These are phyloP conservation scores for Nepenthes mirabilis DNA, from an alignment of 148 eudicot species.

Conservation along the genomic window DNA sequence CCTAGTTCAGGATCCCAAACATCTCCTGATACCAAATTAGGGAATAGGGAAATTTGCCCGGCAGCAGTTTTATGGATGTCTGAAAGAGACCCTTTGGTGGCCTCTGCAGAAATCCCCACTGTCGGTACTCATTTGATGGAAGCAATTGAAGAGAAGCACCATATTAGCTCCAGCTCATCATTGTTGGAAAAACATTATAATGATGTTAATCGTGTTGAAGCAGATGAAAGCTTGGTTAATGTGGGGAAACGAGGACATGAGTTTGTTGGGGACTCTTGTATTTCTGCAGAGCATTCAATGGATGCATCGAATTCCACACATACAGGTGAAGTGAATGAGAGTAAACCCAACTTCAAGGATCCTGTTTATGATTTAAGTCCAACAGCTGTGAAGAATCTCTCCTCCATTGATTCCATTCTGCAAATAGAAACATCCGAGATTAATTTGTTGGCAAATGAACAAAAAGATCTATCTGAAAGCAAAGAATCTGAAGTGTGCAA, in stretches of 20 bases:
- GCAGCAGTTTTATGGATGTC: constrained; percentile 11
- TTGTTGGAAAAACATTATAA: constrained; percentile 5
- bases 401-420: constrained; percentile 15
- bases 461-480: not conserved
- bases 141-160: constrained; percentile 11
- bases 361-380: constrained; percentile 31
- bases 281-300: constrained; percentile 3
- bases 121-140: constrained; percentile 7
- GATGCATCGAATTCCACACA: constrained; percentile 5
- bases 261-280: constrained; percentile 5
- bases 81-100: constrained; percentile 8
- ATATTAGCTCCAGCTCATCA: constrained; percentile 13
- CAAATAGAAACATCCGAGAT: not conserved
- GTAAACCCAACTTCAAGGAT: constrained; percentile 8
- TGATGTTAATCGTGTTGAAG: constrained; percentile 10
- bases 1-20: constrained; percentile 4
- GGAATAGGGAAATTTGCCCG: constrained; percentile 5
- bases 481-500: constrained; percentile 3
- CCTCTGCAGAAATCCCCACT: constrained; percentile 3
- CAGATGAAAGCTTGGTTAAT: constrained; percentile 7
- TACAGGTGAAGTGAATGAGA: constrained; percentile 5
- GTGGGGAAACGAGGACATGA: constrained; percentile 10
- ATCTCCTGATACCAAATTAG: constrained; percentile 7
- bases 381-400: constrained; percentile 11
- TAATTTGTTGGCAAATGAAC: not conserved